Evolutionary conservation across 306 rosid species (phyloP).

Genomic region (Citrullus mucosospermus): DNA sequence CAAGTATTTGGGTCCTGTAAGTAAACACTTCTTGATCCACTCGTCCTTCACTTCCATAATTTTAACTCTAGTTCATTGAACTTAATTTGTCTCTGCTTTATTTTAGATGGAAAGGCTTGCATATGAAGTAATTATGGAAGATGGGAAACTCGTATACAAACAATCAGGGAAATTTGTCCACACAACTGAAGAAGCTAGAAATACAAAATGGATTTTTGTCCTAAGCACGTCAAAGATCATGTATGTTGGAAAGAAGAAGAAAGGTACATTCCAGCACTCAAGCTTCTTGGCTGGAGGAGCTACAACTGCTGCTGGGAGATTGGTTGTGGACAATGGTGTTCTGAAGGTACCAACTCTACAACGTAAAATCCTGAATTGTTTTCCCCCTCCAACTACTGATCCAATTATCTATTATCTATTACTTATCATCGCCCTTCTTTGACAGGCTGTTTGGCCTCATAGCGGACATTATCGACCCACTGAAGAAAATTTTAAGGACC

Average conservation of each 20-base stretch:
- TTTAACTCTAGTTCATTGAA: slow-evolving; percentile 1
- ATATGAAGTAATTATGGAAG: slow-evolving; percentile 70
- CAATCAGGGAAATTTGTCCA: slow-evolving; percentile 69
- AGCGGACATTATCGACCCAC: slow-evolving; percentile 96
- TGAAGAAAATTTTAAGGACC: slow-evolving; percentile 71
- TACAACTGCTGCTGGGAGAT: slow-evolving; percentile 93
- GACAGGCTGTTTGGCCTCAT: slow-evolving; percentile 98
- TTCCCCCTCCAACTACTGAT: not conserved
- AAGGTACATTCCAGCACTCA: slow-evolving; percentile 93
- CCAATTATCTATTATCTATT: not conserved
- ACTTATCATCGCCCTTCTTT: slow-evolving; percentile 22
- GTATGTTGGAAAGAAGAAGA: slow-evolving; percentile 84
- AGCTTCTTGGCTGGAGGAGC: slow-evolving; percentile 99
- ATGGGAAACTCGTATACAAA: slow-evolving; percentile 64
- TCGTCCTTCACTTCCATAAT: not conserved
- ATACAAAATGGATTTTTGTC: slow-evolving; percentile 90
- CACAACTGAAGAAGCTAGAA: slow-evolving; percentile 27
- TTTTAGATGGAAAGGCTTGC: slow-evolving; percentile 79
- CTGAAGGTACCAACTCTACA: slow-evolving; percentile 45
- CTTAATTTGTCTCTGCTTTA: slow-evolving; percentile 7
- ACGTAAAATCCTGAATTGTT: not conserved
- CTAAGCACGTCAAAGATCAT: slow-evolving; percentile 75
- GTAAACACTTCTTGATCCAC: slow-evolving; percentile 19
- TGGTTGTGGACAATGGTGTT: slow-evolving; percentile 67
- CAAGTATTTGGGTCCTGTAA: slow-evolving; percentile 95